phyloP scores from a whole-genome alignment of 306 rosid species.

The Sesbania bispinosa region DNA sequence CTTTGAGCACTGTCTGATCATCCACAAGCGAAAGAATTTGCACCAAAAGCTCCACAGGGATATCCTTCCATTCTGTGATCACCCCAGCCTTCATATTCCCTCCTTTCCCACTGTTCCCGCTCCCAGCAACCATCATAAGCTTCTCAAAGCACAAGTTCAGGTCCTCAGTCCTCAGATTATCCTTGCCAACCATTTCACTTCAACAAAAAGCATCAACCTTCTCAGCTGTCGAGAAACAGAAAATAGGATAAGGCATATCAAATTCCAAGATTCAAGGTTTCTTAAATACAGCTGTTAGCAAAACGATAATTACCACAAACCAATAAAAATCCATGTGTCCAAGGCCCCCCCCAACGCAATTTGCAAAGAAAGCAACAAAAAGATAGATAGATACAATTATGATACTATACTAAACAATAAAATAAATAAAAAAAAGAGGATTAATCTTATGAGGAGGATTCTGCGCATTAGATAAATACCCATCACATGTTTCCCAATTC shows the following conservation, averaged over 20 bases:
- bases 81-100: conserved; percentile 56
- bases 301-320: conserved; percentile 33
- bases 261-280: too few relatives aligned
- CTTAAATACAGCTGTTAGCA: too few relatives aligned
- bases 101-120: conserved; percentile 39
- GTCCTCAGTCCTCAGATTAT: conserved; percentile 52
- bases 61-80: conserved; percentile 78
- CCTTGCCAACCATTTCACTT: conserved; percentile 62
- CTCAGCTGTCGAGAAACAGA: neutral
- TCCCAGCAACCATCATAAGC: conserved; percentile 63
- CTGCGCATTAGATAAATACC: conserved; percentile 24
- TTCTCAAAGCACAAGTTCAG: conserved; percentile 78
- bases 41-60: conserved; percentile 90
- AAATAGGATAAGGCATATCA: conserved; percentile 17
- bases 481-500: conserved; percentile 16
- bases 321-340: conserved; percentile 32
- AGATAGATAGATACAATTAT: neutral
- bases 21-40: conserved; percentile 72
- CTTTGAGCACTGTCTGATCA: conserved; percentile 68
- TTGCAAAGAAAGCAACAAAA: conserved; percentile 29
- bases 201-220: conserved; percentile 13
- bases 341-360: conserved; percentile 1
- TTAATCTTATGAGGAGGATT: neutral
- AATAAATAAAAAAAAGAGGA: neutral
- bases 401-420: neutral